Base-by-base conservation (phyloP, 208 protist genomes). In the Sergeia podlipaevii region DNA sequence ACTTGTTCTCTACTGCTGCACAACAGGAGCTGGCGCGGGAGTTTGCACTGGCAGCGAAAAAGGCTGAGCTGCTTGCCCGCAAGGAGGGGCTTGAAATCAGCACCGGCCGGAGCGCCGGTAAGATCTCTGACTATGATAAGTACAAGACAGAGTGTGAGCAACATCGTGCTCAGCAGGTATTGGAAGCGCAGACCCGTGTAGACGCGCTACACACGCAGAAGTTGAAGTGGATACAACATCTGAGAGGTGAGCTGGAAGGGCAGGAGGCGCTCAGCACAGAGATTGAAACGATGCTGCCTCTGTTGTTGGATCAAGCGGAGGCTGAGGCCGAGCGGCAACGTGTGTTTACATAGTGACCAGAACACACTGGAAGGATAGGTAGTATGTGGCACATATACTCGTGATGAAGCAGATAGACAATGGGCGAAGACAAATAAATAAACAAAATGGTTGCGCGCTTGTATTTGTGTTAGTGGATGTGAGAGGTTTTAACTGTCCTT, bases 81-180 rank as follows among this genome's bases (percentile, higher is more conserved):
- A 90, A 79, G 58, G 84, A 95, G 64, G 88, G 78, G 0, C 68
- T 91, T 24, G 75, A 91, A 65, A 77, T 82, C 52, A 85, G 71
- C 69, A 83, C 54, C 65, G 71, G 56, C 49, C 60, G 64, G 48
- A 72, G 38, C 38, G 52, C 44, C 58, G 13, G 50, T 20, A 11
- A 62, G 6, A 79, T 61, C 23, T 65, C 71, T 11, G 73, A 86
- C 54, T 91, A 75, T 43, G 59, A 75, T 1, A 39, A 65, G 32
- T 76, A 70, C 55, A 70, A 72, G 53, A 60, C 56, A 6, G 48
- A 69, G 33, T 75, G 87, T 48, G 71, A 75, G 39, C 52, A 54
- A 18, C 32, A 74, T 28, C 48, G 45, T 42, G 65, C 59, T 17
- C 70, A 59, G 29, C 78, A 87, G 41, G 48, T 58, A 43, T 58